phyloP scores from a whole-genome alignment of 2,329 filamentous ascomycete genomes.

The Teratosphaeria nubilosa region DNA sequence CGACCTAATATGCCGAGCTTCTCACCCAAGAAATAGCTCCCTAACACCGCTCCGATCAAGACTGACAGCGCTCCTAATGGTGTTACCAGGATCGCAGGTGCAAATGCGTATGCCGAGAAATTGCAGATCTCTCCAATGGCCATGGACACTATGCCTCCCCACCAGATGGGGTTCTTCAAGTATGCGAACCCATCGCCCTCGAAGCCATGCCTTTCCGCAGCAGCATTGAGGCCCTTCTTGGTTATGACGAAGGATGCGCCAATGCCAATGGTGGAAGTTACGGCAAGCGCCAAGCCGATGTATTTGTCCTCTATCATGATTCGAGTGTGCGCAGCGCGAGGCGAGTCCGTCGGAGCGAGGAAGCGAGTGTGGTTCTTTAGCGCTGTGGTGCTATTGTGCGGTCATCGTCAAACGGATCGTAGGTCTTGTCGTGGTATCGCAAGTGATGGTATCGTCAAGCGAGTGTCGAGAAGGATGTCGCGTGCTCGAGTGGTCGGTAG shows the following conservation, averaged over 20 bases:
- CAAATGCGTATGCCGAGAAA: slow-evolving; percentile 96
- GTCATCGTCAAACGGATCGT: neutral
- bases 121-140: slow-evolving; percentile 90
- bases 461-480: neutral
- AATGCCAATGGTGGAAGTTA: slow-evolving; percentile 65
- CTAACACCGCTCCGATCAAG: slow-evolving; percentile 83
- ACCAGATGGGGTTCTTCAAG: slow-evolving; percentile 91
- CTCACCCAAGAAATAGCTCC: slow-evolving; percentile 89
- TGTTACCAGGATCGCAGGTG: slow-evolving; percentile 95
- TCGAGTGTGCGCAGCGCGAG: neutral
- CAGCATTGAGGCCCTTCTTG: slow-evolving; percentile 92
- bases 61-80: slow-evolving; percentile 89
- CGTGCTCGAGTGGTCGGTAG: neutral
- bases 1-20: slow-evolving; percentile 83
- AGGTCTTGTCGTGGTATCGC: neutral
- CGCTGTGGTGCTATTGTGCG: neutral
- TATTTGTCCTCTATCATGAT: slow-evolving; percentile 46
- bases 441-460: neutral
- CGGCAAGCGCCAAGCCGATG: slow-evolving; percentile 64
- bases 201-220: slow-evolving; percentile 84
- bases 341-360: neutral
- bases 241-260: slow-evolving; percentile 86
- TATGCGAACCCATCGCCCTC: slow-evolving; percentile 95
- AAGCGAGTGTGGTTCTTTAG: neutral
- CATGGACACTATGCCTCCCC: slow-evolving; percentile 86